These are phyloP conservation scores for Malassezia dermatis DNA, from an alignment of 1,284 basidiomycete genomes.

Conservation along the genomic window DNA sequence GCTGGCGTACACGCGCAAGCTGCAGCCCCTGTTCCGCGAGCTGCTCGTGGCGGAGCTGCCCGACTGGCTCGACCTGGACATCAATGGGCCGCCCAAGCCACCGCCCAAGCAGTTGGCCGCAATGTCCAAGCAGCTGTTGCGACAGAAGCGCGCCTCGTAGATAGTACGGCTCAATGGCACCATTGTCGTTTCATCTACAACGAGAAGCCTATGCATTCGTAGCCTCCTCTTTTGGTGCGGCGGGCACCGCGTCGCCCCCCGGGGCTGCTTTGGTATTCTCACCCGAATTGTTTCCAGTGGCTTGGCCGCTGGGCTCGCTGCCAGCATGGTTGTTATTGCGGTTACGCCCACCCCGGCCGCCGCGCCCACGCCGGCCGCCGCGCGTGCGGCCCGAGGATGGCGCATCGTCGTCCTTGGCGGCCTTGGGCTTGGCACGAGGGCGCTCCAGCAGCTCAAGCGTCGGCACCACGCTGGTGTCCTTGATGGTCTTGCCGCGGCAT, in stretches of 20 bases:
- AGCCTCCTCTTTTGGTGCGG: not conserved
- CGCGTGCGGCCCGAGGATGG: not conserved
- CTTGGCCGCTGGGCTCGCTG: not conserved
- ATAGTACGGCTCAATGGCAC: not conserved
- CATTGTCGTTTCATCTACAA: not conserved
- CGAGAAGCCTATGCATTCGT: not conserved
- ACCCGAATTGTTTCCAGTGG: not conserved
- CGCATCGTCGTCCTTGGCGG: slow-evolving; percentile 1
- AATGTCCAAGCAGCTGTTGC: slow-evolving; percentile 4
- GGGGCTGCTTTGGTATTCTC: not conserved
- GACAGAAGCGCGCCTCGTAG: slow-evolving; percentile 1
- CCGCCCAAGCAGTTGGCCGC: slow-evolving; percentile 4
- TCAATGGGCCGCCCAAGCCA: slow-evolving; percentile 8
- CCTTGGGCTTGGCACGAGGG: not conserved
- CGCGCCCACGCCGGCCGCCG: slow-evolving; percentile 3
- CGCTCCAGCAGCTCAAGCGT: slow-evolving; percentile 15
- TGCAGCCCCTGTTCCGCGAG: slow-evolving; percentile 35
- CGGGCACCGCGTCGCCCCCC: not conserved
- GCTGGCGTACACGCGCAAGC: slow-evolving; percentile 26
- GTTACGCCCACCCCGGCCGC: slow-evolving; percentile 1
- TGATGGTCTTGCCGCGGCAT: slow-evolving; percentile 15
- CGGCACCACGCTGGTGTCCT: slow-evolving; percentile 12
- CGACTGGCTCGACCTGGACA: slow-evolving; percentile 32
- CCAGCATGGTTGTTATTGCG: not conserved
- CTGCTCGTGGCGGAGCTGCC: slow-evolving; percentile 31